Base-by-base conservation (phyloP, 345 rosid genomes). In the Aethionema arabicum region DNA sequence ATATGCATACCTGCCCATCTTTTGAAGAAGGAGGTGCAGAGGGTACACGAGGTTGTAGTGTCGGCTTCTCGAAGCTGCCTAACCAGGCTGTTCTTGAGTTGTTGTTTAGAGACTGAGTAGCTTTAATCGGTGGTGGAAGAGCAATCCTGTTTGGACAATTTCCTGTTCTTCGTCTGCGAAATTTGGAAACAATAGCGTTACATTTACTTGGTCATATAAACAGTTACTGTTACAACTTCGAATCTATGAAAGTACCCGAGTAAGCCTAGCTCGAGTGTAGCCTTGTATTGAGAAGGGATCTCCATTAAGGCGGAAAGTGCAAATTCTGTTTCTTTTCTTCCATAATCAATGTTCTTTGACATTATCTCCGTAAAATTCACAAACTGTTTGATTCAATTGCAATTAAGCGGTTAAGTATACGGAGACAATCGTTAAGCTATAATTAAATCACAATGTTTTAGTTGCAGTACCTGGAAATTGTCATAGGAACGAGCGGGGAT, bases 281-380 rank as follows among this genome's bases (percentile, higher is more conserved):
- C 98, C 66, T 83, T 85, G 38, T 91, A 86, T 60, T 91, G 96
- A 72, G 86, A 75, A 2, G 96, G 96, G 68, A 91, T 88, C 77
- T 91, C 96, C 98, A 91, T 91, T 77, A 91, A 77, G 6, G 96
- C 85, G 6, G 92, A 76, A 16, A 91, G 90, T 40, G 96, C 86
- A 70, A 90, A 87, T 52, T 83, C 87, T 4, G 91, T 72, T 68
- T 91, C 82, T 66, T 82, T 91, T 68, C 84, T 84, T 29, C 83
- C 67, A n/a, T 72, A 61, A 72, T 77, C 76, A 44, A 63, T 59
- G 69, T 74, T 79, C 77, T 85, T 91, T 56, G 92, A 67, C 98
- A 88, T 86, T 35, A 91, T 88, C 10, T 83, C 87, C 14, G 95
- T 88, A 56, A 86, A 91, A 63, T 91, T 91, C 59, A 88, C 95